Evolutionary conservation across 495 filamentous ascomycete genomes (phyloP), one percentile per base, ranked within the genome.

Genomic region (Penicillium robsamsonii): DNA sequence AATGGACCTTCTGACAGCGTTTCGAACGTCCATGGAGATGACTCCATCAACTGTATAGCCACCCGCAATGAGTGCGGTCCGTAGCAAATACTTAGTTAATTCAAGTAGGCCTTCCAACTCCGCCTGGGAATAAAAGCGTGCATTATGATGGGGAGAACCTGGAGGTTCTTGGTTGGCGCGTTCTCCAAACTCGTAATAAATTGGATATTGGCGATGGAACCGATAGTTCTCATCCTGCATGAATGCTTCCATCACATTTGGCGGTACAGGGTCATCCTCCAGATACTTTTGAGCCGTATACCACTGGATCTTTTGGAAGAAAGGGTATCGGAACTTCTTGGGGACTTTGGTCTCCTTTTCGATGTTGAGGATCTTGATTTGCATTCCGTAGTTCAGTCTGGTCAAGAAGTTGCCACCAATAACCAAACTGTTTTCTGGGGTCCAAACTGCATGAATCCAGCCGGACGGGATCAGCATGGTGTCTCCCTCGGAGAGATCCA

Each of bases 371-470:
- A 91, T 75, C 47, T 82, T 80, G 64, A 91, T 83, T 67, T 91
- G 87, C 78, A 87, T 90, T 20, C 77, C 76, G 62, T 86, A 90
- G 49, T 88, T 85, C 59, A 88, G 70, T 31, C 84, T 71, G 2
- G 88, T 90, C 30, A 91, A 72, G 58, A 90, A 90, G 66, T 91
- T 91, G 24, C 87, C 87, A 22, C 87, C 87, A 53, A 91, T 89
- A 17, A 91, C 87, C 44, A 91, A 65, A 60, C 86, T 90, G 63
- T 89, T 84, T 57, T 86, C 80, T 2, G 87, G 87, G 15, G 87
- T 91, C 85, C 88, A 90, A 7, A 91, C 87, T 13, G 87, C 87
- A 64, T 91, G 87, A 50, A 91, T 91, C 87, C 87, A 91, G 11
- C 87, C 87, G 12, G 87, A 87, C 5, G 87, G 87, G 54, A 91